A percentile compares a stretch with the other conserved stretches of the same genome.
phyloP scores from a whole-genome alignment of 768 basidiomycete species.

The Coprinopsis sp. region DNA sequence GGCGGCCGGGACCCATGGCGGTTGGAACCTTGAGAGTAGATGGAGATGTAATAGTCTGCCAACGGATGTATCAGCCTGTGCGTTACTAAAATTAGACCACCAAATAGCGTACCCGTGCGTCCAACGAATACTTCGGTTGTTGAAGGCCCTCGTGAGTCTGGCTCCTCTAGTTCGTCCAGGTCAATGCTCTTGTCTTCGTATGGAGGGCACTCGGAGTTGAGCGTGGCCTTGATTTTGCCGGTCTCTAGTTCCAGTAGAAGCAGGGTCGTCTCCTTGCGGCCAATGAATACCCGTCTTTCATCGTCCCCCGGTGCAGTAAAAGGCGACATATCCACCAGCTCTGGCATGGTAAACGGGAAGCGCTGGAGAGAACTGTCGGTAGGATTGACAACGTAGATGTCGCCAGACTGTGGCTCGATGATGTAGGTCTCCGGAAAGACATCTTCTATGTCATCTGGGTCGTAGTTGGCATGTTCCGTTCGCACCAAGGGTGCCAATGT shows the following conservation, averaged over 20 bases:
- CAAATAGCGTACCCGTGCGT: conserved; percentile 38
- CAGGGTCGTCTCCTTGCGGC: conserved; percentile 84
- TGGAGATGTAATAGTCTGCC: conserved; percentile 85
- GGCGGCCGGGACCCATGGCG: conserved; percentile 30
- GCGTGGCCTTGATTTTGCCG: conserved; percentile 69
- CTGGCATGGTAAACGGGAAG: conserved; percentile 87
- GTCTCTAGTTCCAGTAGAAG: conserved; percentile 73
- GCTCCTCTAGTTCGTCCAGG: conserved; percentile 41
- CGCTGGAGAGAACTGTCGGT: conserved; percentile 72
- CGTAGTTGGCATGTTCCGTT: conserved; percentile 56
- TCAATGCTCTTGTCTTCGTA: conserved; percentile 40
- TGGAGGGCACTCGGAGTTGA: conserved; percentile 78
- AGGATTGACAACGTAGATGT: conserved; percentile 81
- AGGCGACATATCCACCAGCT: conserved; percentile 88
- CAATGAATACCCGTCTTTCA: conserved; percentile 75
- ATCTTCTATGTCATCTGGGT: conserved; percentile 55
- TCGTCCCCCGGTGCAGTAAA: conserved; percentile 66
- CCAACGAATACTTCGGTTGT: conserved; percentile 48
- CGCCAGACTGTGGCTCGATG: conserved; percentile 91
- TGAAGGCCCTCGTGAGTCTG: conserved; percentile 30
- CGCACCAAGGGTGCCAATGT: conserved; percentile 68
- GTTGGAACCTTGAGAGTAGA: conserved; percentile 53
- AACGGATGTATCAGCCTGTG: background rate
- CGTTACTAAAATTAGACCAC: background rate
- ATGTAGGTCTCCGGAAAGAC: conserved; percentile 75